phyloP scores from a whole-genome alignment of 345 rosid genomes.

The Moricandia moricandioides region DNA sequence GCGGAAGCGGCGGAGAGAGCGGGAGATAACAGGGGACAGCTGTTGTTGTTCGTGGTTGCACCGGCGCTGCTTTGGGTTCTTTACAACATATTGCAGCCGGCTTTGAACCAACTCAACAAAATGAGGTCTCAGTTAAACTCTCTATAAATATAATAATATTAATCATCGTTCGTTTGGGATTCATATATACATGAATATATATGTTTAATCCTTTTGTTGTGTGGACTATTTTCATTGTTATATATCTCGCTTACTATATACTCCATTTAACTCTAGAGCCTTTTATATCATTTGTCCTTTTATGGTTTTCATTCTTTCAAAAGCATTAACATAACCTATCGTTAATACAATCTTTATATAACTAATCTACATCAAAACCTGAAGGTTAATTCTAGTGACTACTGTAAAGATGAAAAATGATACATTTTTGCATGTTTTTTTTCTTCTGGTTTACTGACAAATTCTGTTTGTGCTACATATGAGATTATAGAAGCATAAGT shows the following conservation, averaged over 20 bases:
- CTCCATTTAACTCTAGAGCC: background rate
- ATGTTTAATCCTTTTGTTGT: conserved; percentile 28
- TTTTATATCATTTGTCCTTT: background rate
- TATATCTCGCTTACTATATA: background rate
- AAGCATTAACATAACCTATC: background rate
- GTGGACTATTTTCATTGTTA: conserved; percentile 1
- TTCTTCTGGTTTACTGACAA: background rate
- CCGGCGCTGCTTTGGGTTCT: conserved; percentile 95
- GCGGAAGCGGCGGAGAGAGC: conserved; percentile 42
- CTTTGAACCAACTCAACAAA: conserved; percentile 85
- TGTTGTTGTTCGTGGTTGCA: conserved; percentile 72
- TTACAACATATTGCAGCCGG: conserved; percentile 91
- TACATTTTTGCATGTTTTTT: background rate
- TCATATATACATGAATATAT: too few relatives aligned
- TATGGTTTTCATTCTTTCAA: background rate
- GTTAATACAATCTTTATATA: background rate
- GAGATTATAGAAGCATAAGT: background rate
- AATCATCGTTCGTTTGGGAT: conserved; percentile 20
- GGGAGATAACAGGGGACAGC: conserved; percentile 74
- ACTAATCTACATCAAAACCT: background rate
- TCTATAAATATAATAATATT: background rate
- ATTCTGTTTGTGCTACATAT: background rate
- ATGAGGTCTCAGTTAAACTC: conserved; percentile 60
- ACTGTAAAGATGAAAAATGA: background rate
- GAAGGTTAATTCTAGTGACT: background rate